Evolutionary conservation across 768 basidiomycete genomes (phyloP), one percentile per base, ranked within the genome.

Genomic region (Suillus variegatus): DNA sequence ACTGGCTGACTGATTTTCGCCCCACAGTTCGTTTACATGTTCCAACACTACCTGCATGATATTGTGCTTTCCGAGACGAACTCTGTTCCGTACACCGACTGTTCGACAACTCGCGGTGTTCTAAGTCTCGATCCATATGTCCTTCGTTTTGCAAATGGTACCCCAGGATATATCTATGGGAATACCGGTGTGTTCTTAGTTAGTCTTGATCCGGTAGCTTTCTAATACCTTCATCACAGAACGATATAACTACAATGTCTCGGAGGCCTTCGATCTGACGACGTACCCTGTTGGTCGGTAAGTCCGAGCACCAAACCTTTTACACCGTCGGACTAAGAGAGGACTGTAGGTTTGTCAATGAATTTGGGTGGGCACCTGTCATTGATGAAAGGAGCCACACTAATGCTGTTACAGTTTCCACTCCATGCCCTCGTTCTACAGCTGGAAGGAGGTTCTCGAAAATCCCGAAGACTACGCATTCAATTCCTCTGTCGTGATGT

Each of bases 391-490:
- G 61, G 43, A 44, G 14, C 16, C 22, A 63, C 8, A 20, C 22
- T 49, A 49, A 32, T 36, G 6, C 16, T 58, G 16, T 41, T 25
- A n/a, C 44, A 85, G 85, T 12, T 87, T 86, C 74, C 86, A 87
- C 71, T 87, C 86, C 0, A 85, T 86, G 82, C 86, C 86, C 6
- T 87, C 86, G 1, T 84, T 87, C 74, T 87, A 85, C 66, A 82
- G 77, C 61, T 88, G 86, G 86, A 79, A 86, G 68, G 84, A 87
- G 69, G 86, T 84, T 2, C 80, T 87, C 5, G 68, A 73, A 25
- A 80, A 81, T 4, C 79, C 82, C 0, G 81, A 80, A 10, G 86
- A 86, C 69, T 87, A 85, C 73, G 77, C 77, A 32, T 87, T 87
- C 76, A 86, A 87, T 72, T 85, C 85, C 0, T 84, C 83, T 0